phyloP scores from a whole-genome alignment of 805 yeast species.

The Suhomyces kilbournensis region DNA sequence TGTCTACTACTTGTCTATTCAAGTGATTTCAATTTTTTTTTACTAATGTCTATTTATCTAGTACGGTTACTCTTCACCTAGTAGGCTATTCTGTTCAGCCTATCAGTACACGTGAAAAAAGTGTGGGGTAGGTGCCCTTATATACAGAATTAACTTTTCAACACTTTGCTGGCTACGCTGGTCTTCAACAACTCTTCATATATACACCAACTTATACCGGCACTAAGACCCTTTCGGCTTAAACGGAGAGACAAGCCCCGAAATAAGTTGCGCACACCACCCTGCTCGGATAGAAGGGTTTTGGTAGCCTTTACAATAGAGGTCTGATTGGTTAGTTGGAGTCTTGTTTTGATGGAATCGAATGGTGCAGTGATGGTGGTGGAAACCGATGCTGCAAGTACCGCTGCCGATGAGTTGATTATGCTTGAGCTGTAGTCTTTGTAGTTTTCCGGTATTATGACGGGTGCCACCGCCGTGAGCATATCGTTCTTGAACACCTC shows the following conservation, averaged over 20 bases:
- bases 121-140: background rate
- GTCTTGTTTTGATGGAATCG: conserved; percentile 87
- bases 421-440: conserved; percentile 28
- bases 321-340: conserved; percentile 62
- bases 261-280: conserved; percentile 62
- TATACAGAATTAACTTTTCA: conserved; percentile 1
- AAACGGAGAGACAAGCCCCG: conserved; percentile 82
- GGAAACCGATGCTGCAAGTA: conserved; percentile 71
- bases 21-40: background rate
- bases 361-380: conserved; percentile 91
- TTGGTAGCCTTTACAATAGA: conserved; percentile 35
- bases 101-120: background rate
- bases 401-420: conserved; percentile 74
- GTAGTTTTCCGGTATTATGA: conserved; percentile 7
- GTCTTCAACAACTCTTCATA: conserved; percentile 79
- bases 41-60: background rate
- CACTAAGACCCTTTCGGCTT: conserved; percentile 81
- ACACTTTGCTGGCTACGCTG: background rate
- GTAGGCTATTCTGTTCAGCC: background rate
- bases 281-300: conserved; percentile 41
- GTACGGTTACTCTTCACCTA: background rate
- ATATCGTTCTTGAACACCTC: conserved; percentile 64
- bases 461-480: conserved; percentile 37
- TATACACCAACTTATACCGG: conserved; percentile 96
- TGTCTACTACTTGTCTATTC: too few relatives aligned